Evolutionary conservation across 495 filamentous ascomycete genomes (phyloP), one percentile per base, ranked within the genome.

Genomic region (Melanomma pulvis-pyrius): DNA sequence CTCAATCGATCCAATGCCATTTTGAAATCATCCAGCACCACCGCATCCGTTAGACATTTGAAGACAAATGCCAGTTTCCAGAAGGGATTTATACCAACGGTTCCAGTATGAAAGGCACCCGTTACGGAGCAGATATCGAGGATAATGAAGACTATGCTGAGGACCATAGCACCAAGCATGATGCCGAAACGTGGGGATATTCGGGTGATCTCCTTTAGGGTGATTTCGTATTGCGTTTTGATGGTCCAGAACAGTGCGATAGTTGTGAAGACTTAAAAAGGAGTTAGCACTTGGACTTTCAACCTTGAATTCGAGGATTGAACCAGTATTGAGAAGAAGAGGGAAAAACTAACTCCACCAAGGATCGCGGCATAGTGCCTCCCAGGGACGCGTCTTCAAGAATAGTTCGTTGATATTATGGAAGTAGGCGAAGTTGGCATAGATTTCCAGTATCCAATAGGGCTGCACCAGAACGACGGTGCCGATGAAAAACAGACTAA

Each of bases 21-120:
- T 72, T 86, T 86, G 82, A 87, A 87, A 56, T 87, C 84, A 61
- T 87, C 84, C 0, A 87, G 79, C 50, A 87, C 79, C 50, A 86
- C 78, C 7, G 80, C 81, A 68, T 87, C 84, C 51, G 82, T 84
- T 34, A 85, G 79, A 57, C 82, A 85, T 70, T 86, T 87, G 78
- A 86, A 86, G 11, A 87, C 80, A 63, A 85, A 82, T 8, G 78
- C 78, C 6, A 86, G 71, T 61, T 82, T 81, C 79, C 79, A 82
- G 67, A 76, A 82, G 0, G 79, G 79, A 56, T 82, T 82, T 56
- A 82, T 77, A 41, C 79, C 75, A 34, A 73, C 67, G 0, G 72
- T 72, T 19, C 46, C 52, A 7, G 69, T 53, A 24, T 60, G 57
- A 46, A 76, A 58, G 1, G 68, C 75, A 24, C 63, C 62, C 39